Percentiles rank a stretch among this genome's conserved stretches.
phyloP scores from a whole-genome alignment of 441 rosid species.

The Pelargonium myrrhifolium region DNA sequence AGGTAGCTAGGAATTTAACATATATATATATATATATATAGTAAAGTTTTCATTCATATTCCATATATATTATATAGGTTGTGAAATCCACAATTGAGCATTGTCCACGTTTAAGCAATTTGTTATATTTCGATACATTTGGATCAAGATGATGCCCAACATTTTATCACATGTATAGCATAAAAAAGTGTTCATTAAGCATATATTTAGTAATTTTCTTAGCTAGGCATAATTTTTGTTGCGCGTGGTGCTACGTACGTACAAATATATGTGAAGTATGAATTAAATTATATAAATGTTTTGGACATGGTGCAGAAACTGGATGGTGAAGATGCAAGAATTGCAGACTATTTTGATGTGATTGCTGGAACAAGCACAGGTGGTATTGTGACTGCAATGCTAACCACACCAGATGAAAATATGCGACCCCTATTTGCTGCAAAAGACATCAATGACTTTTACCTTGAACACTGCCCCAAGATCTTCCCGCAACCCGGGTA shows the following conservation, averaged over 20 bases:
- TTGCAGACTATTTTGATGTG: constrained; percentile 56
- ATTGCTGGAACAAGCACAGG: constrained; percentile 57
- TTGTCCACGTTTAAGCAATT: too few species aligned
- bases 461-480: constrained; percentile 33
- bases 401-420: constrained; percentile 37
- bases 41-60: too few species aligned
- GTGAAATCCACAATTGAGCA: too few species aligned
- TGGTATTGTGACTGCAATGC: constrained; percentile 50
- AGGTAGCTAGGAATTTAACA: constrained; percentile 22
- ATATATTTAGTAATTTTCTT: too few species aligned
- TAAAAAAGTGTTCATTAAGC: not conserved
- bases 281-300: not conserved
- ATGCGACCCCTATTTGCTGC: constrained; percentile 48
- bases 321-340: constrained; percentile 50
- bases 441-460: constrained; percentile 43
- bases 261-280: too few species aligned
- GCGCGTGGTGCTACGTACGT: not conserved
- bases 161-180: too few species aligned
- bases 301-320: constrained; percentile 26
- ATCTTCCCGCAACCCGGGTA: constrained; percentile 49
- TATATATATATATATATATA: not conserved
- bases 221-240: constrained; percentile 9
- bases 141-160: too few species aligned
- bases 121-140: too few species aligned
- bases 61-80: too few species aligned